phyloP scores from a whole-genome alignment of 176 grass and related monocot genomes.

The Aegilops tauschii region DNA sequence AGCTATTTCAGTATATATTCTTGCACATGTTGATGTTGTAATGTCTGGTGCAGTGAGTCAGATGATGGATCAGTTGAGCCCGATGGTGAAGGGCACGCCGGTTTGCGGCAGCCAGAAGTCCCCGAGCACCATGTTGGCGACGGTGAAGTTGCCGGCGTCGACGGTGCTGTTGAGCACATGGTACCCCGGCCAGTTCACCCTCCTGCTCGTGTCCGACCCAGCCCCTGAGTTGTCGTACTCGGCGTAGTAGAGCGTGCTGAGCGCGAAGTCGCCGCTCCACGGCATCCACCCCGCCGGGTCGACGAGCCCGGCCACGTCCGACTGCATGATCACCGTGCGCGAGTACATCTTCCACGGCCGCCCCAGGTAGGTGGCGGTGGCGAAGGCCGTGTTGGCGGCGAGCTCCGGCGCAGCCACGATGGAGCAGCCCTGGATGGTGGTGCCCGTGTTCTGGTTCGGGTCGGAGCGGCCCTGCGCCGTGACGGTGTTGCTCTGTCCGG shows the following conservation, averaged over 20 bases:
- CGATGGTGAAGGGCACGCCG: slow-evolving; percentile 68
- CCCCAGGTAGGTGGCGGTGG: slow-evolving; percentile 60
- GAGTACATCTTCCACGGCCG: slow-evolving; percentile 86
- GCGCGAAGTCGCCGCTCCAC: slow-evolving; percentile 71
- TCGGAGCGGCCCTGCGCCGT: slow-evolving; percentile 88
- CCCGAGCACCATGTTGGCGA: slow-evolving; percentile 72
- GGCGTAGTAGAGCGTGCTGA: slow-evolving; percentile 83
- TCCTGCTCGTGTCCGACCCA: slow-evolving; percentile 46
- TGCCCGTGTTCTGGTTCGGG: slow-evolving; percentile 96
- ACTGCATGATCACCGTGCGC: slow-evolving; percentile 81
- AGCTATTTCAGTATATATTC: neutral
- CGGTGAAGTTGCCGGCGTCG: slow-evolving; percentile 79
- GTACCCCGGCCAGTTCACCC: slow-evolving; percentile 73
- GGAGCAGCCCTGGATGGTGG: slow-evolving; percentile 58
- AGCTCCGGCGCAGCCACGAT: slow-evolving; percentile 64
- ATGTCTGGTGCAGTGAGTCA: neutral
- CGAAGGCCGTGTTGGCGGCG: slow-evolving; percentile 41
- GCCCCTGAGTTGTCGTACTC: slow-evolving; percentile 69
- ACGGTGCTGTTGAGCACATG: slow-evolving; percentile 50
- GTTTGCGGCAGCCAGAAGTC: slow-evolving; percentile 86
- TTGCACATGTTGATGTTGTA: neutral
- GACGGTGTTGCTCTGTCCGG: slow-evolving; percentile 82
- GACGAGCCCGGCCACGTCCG: slow-evolving; percentile 45
- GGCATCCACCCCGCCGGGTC: slow-evolving; percentile 76
- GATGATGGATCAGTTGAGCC: slow-evolving; percentile 31